phyloP scores from a whole-genome alignment of 2,329 filamentous ascomycete genomes.

The Sclerotinia subarctica region DNA sequence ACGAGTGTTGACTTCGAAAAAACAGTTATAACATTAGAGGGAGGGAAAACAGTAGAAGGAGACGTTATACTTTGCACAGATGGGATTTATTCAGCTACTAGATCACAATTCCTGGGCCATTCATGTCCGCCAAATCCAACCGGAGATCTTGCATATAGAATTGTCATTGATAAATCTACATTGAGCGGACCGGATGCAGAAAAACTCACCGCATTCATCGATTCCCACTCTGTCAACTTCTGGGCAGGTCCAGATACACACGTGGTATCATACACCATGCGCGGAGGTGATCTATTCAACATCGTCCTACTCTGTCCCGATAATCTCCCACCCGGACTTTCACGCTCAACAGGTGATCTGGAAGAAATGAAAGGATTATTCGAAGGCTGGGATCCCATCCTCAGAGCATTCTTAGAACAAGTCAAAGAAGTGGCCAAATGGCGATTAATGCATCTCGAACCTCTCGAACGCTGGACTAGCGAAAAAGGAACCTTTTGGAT shows the following conservation, averaged over 20 bases:
- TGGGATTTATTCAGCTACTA: constrained; percentile 59
- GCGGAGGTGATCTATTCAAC: constrained; percentile 59
- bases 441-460: constrained; percentile 58
- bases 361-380: constrained; percentile 62
- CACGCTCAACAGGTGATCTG: constrained; percentile 50
- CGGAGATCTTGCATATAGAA: constrained; percentile 63
- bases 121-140: constrained; percentile 53
- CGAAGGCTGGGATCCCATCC: constrained; percentile 60
- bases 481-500: constrained; percentile 31
- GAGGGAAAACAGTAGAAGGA: constrained; percentile 40
- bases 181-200: constrained; percentile 46
- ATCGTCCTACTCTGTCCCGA: constrained; percentile 65
- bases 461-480: constrained; percentile 32
- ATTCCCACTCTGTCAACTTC: constrained; percentile 46
- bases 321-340: constrained; percentile 53
- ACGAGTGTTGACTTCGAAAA: constrained; percentile 29
- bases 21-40: constrained; percentile 27
- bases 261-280: constrained; percentile 58
- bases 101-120: constrained; percentile 47
- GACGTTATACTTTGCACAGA: constrained; percentile 63
- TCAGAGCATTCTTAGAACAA: constrained; percentile 44
- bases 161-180: constrained; percentile 51
- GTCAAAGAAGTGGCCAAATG: constrained; percentile 64
- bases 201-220: constrained; percentile 45
- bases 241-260: constrained; percentile 50